Evolutionary conservation across 306 rosid species (phyloP), one percentile per base, ranked within the genome.

Genomic region (Luffa acutangula): DNA sequence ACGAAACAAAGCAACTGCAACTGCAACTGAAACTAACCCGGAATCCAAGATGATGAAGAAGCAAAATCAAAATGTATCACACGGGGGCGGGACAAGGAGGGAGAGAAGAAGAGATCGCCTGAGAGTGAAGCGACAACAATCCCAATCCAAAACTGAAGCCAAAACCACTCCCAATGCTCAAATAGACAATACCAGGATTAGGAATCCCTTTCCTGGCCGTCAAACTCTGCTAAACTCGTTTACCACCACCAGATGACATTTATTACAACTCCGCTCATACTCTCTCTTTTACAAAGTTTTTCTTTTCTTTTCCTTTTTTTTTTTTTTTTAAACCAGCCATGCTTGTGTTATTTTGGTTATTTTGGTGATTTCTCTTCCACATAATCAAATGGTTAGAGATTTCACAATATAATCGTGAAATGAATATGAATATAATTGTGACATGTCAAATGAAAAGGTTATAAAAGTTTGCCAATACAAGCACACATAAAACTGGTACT

Each of bases 101-200:
- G 70, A 82, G 83, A 25, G 31, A 25, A 79, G 90, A 82, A 76
- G 87, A 46, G 83, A 41, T 84, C 69, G 81, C 53, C 42, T 51
- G 83, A 88, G 73, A 41, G 20, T 57, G 78, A 43, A 39, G 75
- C 79, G 80, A 53, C 69, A 72, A 3, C 36, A 4, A 64, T n/a
- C 39, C 18, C 36, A 20, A 15, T 15, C 75, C 52, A 51, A 17
- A 15, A 33, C 15, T 20, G 21, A 75, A 15, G 1, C 2, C 5
- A 46, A 72, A 12, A 25, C 5, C 4, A 25, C 31, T 25, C 31
- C 31, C 31, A 25, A 25, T 25, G 31, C 31, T 25, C 5, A 4
- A 20, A 9, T 2, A 6, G 34, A 71, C 0, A 72, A 72, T n/a
- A 39, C n/a, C 56, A 10, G 59, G 8, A 1, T 34, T 36, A 75